phyloP scores from a whole-genome alignment of 2,329 filamentous ascomycete species.

The Penicillium sp. region DNA sequence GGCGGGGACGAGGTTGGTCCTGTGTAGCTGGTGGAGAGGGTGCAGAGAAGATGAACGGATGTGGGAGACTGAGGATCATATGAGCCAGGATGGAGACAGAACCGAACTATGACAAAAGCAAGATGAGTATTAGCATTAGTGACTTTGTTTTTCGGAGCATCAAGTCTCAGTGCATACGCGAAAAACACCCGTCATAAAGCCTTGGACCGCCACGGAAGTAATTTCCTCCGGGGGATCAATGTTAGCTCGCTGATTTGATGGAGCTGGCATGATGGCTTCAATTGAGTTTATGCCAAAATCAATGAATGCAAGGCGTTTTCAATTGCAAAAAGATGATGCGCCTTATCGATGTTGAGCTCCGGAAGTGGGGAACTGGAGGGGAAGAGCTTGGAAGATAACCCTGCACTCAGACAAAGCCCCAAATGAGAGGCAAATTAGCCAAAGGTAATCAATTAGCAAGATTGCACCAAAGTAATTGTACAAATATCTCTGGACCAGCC shows the following conservation, averaged over 20 bases:
- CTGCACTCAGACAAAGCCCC: neutral
- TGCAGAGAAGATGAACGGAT: slow-evolving; percentile 42
- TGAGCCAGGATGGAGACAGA: slow-evolving; percentile 49
- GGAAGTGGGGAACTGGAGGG: neutral
- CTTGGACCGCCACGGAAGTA: slow-evolving; percentile 41
- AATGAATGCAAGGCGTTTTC: slow-evolving; percentile 2
- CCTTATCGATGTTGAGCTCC: neutral
- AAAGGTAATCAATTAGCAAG: too few species aligned
- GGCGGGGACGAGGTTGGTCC: slow-evolving; percentile 20
- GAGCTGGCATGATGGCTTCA: slow-evolving; percentile 37
- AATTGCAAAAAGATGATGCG: neutral
- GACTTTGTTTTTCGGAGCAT: too few species aligned
- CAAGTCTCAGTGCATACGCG: slow-evolving; percentile 34
- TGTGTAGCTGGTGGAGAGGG: slow-evolving; percentile 28
- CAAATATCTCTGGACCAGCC: slow-evolving; percentile 14
- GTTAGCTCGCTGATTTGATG: slow-evolving; percentile 39
- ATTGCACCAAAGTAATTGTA: neutral
- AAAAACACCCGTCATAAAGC: slow-evolving; percentile 46
- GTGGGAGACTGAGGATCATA: slow-evolving; percentile 45
- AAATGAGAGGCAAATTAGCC: neutral
- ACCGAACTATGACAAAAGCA: slow-evolving; percentile 37
- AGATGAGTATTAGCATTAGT: neutral
- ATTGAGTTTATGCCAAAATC: slow-evolving; percentile 7
- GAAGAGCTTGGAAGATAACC: neutral
- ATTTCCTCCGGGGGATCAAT: slow-evolving; percentile 46